Evolutionary conservation across 2,329 filamentous ascomycete species (phyloP).

Genomic region (Colletotrichum orchidophilum): DNA sequence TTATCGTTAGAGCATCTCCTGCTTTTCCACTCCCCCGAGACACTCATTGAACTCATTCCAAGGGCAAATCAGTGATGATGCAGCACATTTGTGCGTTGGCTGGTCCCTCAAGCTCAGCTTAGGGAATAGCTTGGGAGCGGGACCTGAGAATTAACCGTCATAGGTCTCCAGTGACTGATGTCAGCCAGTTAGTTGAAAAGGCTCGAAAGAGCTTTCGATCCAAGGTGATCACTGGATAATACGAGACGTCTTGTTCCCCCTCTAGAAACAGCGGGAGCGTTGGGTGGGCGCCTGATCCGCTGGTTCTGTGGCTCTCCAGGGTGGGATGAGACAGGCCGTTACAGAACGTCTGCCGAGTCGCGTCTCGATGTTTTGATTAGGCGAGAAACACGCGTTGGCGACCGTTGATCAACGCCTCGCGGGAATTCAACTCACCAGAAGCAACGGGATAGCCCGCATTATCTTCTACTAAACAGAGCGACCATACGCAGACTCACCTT

Average conservation of each 20-base stretch:
- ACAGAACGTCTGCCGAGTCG: conserved; percentile 20
- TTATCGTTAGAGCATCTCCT: neutral
- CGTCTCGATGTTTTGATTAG: conserved; percentile 25
- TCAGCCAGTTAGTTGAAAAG: neutral
- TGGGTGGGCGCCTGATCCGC: neutral
- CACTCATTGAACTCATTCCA: neutral
- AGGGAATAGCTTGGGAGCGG: neutral
- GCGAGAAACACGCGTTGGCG: conserved; percentile 12
- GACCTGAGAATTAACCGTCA: neutral
- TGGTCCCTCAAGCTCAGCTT: neutral
- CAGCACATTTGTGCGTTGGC: too few relatives aligned
- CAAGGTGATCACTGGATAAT: neutral
- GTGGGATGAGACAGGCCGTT: conserved; percentile 23
- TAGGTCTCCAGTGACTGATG: neutral
- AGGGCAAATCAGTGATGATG: neutral
- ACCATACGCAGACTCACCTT: neutral
- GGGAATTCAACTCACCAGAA: neutral
- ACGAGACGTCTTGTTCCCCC: neutral
- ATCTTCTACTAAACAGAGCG: neutral
- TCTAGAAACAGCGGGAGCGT: neutral
- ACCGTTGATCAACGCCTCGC: neutral
- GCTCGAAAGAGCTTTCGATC: neutral
- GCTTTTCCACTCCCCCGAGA: too few relatives aligned
- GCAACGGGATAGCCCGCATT: neutral
- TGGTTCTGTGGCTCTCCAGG: neutral